phyloP scores from a whole-genome alignment of 257 asterid genomes.

The Dorcoceras hygrometricum region DNA sequence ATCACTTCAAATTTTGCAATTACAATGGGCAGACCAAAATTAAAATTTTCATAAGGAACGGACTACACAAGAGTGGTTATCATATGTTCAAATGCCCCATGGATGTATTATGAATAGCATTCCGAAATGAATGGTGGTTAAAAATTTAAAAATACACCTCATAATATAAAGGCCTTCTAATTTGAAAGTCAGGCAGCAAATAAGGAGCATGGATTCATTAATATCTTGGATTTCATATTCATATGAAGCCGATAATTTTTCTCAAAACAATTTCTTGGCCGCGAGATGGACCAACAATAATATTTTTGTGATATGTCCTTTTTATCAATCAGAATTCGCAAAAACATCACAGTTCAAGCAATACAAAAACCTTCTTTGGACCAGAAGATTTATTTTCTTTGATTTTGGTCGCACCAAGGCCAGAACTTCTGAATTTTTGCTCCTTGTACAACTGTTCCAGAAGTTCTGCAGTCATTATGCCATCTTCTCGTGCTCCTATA shows the following conservation, averaged over 20 bases:
- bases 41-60: too few species aligned
- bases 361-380: constrained; percentile 33
- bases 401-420: constrained; percentile 24
- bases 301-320: too few species aligned
- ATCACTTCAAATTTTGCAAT: neutral
- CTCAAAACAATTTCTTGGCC: neutral
- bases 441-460: constrained; percentile 42
- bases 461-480: constrained; percentile 83
- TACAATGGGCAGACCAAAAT: neutral
- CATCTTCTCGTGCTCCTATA: constrained; percentile 62
- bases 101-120: neutral
- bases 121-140: neutral
- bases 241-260: neutral
- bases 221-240: neutral
- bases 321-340: constrained; percentile 5
- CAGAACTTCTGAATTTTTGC: constrained; percentile 35
- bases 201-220: neutral
- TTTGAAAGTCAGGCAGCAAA: neutral
- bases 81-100: neutral
- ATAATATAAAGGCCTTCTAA: neutral
- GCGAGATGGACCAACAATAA: neutral
- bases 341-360: constrained; percentile 12
- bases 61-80: neutral
- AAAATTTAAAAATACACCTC: too few species aligned
- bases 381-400: constrained; percentile 27